Evolutionary conservation across 1,284 basidiomycete genomes (phyloP).

Genomic region (Austroboletus rostrupii): DNA sequence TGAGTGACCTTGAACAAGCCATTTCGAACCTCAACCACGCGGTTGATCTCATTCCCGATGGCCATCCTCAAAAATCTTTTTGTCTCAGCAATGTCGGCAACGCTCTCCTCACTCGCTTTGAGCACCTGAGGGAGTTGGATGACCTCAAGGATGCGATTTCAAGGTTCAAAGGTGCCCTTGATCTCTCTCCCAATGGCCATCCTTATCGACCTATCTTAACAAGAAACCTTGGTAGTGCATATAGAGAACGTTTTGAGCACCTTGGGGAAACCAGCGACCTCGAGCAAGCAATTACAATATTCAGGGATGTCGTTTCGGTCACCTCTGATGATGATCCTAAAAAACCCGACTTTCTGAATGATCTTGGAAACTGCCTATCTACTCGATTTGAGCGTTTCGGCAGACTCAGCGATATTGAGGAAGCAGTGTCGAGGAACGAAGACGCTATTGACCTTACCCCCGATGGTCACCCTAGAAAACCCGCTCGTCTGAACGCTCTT

Average conservation of each 20-base stretch:
- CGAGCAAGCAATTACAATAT: background rate
- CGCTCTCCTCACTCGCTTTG: too few relatives aligned
- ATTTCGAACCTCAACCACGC: background rate
- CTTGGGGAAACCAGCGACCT: background rate
- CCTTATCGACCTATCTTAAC: background rate
- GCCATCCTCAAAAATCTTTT: too few relatives aligned
- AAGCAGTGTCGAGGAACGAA: background rate
- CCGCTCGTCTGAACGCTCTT: background rate
- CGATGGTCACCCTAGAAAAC: background rate
- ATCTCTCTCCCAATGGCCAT: background rate
- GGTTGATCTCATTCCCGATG: too few relatives aligned
- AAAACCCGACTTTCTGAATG: background rate
- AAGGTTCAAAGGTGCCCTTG: too few relatives aligned
- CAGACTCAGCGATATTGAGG: background rate
- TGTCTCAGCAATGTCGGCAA: too few relatives aligned
- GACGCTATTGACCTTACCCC: too few relatives aligned
- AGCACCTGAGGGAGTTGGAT: too few relatives aligned
- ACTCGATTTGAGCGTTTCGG: background rate
- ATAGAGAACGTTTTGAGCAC: background rate
- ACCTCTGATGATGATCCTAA: background rate
- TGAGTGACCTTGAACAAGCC: background rate
- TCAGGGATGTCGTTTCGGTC: background rate
- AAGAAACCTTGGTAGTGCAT: background rate
- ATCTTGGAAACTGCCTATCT: background rate
- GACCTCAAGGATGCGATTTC: too few relatives aligned